phyloP scores from a whole-genome alignment of 2,329 filamentous ascomycete species.

The Lasiodiplodia gonubiensis region DNA sequence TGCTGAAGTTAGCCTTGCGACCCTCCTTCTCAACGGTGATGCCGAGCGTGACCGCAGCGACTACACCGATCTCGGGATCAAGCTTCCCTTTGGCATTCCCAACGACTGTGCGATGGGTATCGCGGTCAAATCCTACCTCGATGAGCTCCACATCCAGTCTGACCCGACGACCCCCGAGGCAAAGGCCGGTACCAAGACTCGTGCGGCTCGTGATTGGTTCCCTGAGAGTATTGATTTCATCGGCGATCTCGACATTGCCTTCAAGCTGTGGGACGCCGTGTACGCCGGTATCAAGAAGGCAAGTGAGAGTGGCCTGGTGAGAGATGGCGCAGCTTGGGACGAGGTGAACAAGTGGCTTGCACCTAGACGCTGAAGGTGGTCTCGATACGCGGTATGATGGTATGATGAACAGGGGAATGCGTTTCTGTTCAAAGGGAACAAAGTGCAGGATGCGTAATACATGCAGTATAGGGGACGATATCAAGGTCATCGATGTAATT shows the following conservation, averaged over 20 bases:
- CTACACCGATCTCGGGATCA: slow-evolving; percentile 69
- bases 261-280: slow-evolving; percentile 70
- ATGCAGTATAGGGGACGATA: not conserved
- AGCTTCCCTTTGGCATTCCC: slow-evolving; percentile 71
- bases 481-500: not conserved
- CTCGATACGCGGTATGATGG: not conserved
- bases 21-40: slow-evolving; percentile 81
- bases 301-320: slow-evolving; percentile 53
- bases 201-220: slow-evolving; percentile 56
- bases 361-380: slow-evolving; percentile 20
- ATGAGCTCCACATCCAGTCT: slow-evolving; percentile 67
- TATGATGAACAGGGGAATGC: not conserved
- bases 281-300: slow-evolving; percentile 63
- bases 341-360: slow-evolving; percentile 65
- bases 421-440: slow-evolving; percentile 1
- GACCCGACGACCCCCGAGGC: slow-evolving; percentile 60
- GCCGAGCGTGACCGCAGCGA: slow-evolving; percentile 69
- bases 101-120: slow-evolving; percentile 79
- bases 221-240: slow-evolving; percentile 64
- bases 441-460: not conserved
- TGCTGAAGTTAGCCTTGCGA: slow-evolving; percentile 79
- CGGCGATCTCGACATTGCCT: slow-evolving; percentile 64
- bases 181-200: slow-evolving; percentile 53
- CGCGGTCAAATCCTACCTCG: slow-evolving; percentile 78
- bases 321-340: slow-evolving; percentile 61